phyloP scores from a whole-genome alignment of 1,284 basidiomycete species.

The Cutaneotrichosporon cavernicola region DNA sequence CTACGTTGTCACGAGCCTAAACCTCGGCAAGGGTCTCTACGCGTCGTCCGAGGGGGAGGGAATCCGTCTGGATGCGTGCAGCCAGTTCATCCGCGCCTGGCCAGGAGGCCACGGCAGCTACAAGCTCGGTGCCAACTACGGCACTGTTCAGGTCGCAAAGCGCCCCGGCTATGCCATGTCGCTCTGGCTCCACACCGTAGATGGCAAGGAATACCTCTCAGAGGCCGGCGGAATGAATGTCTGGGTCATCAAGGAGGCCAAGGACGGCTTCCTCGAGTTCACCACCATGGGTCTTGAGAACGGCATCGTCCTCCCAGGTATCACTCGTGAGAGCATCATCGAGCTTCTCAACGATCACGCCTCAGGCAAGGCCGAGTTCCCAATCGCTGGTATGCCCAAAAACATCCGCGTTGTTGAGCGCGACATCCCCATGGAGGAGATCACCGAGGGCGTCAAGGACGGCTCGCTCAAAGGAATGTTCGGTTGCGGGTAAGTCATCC shows the following conservation, averaged over 20 bases:
- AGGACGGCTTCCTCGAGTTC: constrained; percentile 47
- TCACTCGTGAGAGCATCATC: constrained; percentile 48
- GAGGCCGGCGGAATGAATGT: constrained; percentile 52
- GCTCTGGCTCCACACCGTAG: constrained; percentile 45
- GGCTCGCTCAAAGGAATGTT: constrained; percentile 42
- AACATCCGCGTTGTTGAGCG: constrained; percentile 49
- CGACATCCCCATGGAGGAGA: constrained; percentile 49
- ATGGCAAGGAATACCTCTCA: constrained; percentile 45
- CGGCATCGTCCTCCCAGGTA: constrained; percentile 52
- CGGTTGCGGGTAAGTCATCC: background rate
- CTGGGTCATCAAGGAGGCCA: constrained; percentile 47
- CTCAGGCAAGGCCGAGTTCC: constrained; percentile 37
- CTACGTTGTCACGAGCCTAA: constrained; percentile 46
- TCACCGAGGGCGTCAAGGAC: constrained; percentile 37
- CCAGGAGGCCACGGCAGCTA: constrained; percentile 48
- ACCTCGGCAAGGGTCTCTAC: constrained; percentile 49
- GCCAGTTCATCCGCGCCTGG: constrained; percentile 49
- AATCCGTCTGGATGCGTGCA: constrained; percentile 45
- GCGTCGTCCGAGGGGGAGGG: constrained; percentile 35
- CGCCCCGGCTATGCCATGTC: constrained; percentile 49
- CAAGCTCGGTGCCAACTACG: constrained; percentile 52
- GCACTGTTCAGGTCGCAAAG: constrained; percentile 48
- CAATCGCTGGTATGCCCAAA: constrained; percentile 40
- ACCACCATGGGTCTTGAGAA: constrained; percentile 48
- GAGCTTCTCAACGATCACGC: constrained; percentile 43